Conservation (phyloP, 768 basidiomycete genomes). For the Boletus rubroflammeus region DNA sequence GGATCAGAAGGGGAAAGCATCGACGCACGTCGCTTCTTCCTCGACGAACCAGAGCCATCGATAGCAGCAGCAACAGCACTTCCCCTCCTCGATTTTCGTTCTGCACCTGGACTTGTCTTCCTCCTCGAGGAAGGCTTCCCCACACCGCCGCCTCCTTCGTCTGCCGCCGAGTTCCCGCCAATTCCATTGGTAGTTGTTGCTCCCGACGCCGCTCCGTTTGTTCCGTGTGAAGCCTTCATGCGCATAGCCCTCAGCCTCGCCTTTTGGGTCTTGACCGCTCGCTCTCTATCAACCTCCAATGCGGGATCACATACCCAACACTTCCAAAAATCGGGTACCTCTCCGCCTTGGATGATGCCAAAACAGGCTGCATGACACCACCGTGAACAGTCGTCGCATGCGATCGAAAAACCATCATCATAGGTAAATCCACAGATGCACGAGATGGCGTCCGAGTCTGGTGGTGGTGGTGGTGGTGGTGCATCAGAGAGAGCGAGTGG, state of each 20-base stretch:
- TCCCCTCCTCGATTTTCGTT: constrained; percentile 36
- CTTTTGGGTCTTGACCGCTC: constrained; percentile 45
- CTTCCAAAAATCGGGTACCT: constrained; percentile 70
- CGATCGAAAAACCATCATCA: constrained; percentile 84
- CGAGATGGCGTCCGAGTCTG: constrained; percentile 47
- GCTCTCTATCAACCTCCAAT: constrained; percentile 43
- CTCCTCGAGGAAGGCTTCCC: constrained; percentile 30
- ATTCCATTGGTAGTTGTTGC: constrained; percentile 19
- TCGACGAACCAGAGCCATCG: constrained; percentile 31
- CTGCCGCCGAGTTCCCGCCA: constrained; percentile 11
- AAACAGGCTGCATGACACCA: constrained; percentile 88
- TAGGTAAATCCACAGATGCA: constrained; percentile 74
- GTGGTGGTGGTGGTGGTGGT: constrained; percentile 29
- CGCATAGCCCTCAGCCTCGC: constrained; percentile 35
- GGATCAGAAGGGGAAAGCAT: constrained; percentile 29
- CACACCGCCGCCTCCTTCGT: constrained; percentile 13
- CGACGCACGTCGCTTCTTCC: constrained; percentile 39
- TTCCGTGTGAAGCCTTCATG: constrained; percentile 25
- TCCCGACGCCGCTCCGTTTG: constrained; percentile 19
- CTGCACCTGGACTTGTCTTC: constrained; percentile 38
- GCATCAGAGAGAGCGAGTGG: constrained; percentile 13
- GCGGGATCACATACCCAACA: constrained; percentile 67
- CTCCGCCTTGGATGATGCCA: constrained; percentile 46
- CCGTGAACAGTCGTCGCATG: constrained; percentile 75
- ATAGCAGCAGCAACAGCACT: constrained; percentile 35